Conservation (phyloP, 441 rosid genomes). For the Pelargonium fulgidum region DNA sequence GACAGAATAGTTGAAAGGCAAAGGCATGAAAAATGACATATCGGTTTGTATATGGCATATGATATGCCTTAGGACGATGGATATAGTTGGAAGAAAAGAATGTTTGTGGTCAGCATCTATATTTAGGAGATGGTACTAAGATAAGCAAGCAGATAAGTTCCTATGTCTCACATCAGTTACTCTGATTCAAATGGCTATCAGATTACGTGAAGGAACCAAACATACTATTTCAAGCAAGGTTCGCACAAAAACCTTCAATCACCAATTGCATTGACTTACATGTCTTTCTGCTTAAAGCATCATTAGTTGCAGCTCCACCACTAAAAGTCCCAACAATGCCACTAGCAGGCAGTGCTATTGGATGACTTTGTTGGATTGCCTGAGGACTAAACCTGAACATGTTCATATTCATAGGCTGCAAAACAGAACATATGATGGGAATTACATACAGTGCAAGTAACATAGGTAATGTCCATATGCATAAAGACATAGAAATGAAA, state of each 20-base stretch:
- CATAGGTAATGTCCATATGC: not conserved
- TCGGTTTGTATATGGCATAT: not conserved
- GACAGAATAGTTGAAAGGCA: too few species aligned
- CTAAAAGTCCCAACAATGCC: constrained; percentile 12
- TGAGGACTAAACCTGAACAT: constrained; percentile 42
- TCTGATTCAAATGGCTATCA: too few species aligned
- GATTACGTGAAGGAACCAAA: too few species aligned
- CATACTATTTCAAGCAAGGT: too few species aligned
- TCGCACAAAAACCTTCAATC: not conserved
- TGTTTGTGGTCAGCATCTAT: not conserved
- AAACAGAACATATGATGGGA: not conserved
- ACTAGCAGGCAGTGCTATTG: constrained; percentile 27
- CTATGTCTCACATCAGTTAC: too few species aligned
- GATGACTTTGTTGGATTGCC: constrained; percentile 34
- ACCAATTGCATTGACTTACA: constrained; percentile 12
- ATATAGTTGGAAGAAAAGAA: not conserved
- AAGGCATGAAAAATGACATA: not conserved
- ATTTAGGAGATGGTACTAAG: not conserved
- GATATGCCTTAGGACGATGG: not conserved
- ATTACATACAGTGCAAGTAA: not conserved
- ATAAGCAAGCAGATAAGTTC: too few species aligned
- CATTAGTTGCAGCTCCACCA: constrained; percentile 29
- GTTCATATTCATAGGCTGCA: constrained; percentile 38
- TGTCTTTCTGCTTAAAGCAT: constrained; percentile 30
- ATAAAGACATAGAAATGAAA: too few species aligned